Base-by-base conservation (phyloP, 495 filamentous ascomycete genomes). In the Penicillium longicatenatum region DNA sequence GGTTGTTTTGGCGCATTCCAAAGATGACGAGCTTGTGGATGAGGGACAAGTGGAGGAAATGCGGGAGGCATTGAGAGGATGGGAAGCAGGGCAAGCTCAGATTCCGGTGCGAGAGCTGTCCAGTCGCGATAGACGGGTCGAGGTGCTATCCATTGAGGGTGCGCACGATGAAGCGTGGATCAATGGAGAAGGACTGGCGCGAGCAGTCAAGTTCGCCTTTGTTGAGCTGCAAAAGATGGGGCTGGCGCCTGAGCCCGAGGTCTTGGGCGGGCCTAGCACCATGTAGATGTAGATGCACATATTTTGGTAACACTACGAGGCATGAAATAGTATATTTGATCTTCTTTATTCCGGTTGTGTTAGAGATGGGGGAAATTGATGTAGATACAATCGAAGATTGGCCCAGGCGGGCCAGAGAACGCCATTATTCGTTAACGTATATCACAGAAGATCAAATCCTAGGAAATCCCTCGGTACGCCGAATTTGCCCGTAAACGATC, bases 101-200 rank as follows among this genome's bases (percentile, higher is more conserved):
- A 61, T 66, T 60, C 65, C 62, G 4, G 63, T 75, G n/a, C 50
- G 76, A 21, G 55, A 67, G 35, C 33, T 80, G 1, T 58, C 77
- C 42, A 50, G 85, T n/a, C 52, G 63, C 16, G 86, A 84, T n/a
- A 53, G 66, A 62, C 67, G 63, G 8, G 66, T 79, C 7, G 45
- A 76, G n/a, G 45, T 66, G 24, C 47, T 81, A 4, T 55, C 77
- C 20, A 58, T 89, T n/a, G 55, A 61, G 10, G 89, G 88, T 7
- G 71, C 63, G n/a, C 89, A 92, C 75, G 81, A 90, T 64, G 78
- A 86, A 46, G 69, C 85, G 2, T 86, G 84, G 76, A 59, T 77
- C 41, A 70, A 77, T 20, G 83, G 83, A 7, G 66, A 63, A 24
- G 79, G 81, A 62, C 55, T 89, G 52, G 84, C 75, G 20, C 67